phyloP scores from a whole-genome alignment of 1,284 basidiomycete genomes.

The Ustilago sp. region DNA sequence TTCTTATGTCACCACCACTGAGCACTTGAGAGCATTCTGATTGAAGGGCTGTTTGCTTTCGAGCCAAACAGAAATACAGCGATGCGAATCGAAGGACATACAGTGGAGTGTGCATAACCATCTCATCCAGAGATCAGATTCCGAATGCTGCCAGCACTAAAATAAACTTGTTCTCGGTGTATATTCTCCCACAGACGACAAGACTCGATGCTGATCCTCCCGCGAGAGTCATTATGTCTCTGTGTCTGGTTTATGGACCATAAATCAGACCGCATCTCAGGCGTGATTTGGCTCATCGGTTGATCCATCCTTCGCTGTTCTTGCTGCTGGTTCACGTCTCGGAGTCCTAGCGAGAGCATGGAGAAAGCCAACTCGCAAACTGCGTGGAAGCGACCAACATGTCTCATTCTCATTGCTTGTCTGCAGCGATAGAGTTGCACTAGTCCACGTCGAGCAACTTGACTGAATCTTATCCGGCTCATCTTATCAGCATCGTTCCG shows the following conservation, averaged over 20 bases:
- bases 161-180: background rate
- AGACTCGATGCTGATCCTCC: background rate
- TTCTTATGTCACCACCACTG: background rate
- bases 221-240: background rate
- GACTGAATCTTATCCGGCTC: background rate
- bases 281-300: background rate
- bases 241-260: no score
- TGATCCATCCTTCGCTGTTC: background rate
- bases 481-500: background rate
- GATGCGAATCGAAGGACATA: no score
- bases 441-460: slow-evolving; percentile 1
- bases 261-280: no score
- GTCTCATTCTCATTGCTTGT: background rate
- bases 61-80: no score
- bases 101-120: background rate
- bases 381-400: background rate
- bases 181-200: background rate
- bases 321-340: background rate
- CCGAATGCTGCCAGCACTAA: background rate
- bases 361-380: background rate
- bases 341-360: background rate
- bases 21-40: no score
- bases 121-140: background rate
- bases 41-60: no score
- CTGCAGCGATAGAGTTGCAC: background rate